Percentiles rank a stretch among this genome's conserved stretches.
Evolutionary conservation across 441 rosid species (phyloP).

Genomic region (Dalechampia spathulata): DNA sequence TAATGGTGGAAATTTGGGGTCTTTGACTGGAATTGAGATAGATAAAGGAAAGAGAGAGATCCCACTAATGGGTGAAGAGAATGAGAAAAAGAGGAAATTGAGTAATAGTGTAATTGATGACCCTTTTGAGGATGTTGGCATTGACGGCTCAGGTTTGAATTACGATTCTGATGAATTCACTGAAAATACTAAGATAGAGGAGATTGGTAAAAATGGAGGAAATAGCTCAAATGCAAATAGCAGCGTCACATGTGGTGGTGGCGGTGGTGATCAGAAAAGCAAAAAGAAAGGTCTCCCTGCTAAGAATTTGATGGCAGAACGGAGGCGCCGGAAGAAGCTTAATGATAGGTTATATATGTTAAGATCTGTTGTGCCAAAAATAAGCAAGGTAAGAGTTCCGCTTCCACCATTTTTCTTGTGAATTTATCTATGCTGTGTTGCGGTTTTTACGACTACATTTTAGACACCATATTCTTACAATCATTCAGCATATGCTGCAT

Average conservation of each 20-base stretch:
- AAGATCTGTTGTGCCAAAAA: conserved; percentile 67
- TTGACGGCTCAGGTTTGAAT: conserved; percentile 47
- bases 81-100: conserved; percentile 29
- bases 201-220: conserved; percentile 36
- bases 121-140: conserved; percentile 35
- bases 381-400: conserved; percentile 56
- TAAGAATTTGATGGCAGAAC: conserved; percentile 68
- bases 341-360: conserved; percentile 69
- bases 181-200: conserved; percentile 35
- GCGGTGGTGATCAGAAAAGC: conserved; percentile 44
- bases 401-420: conserved; percentile 25
- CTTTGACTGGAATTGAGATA: conserved; percentile 24
- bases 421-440: conserved; percentile 4
- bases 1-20: conserved; percentile 25
- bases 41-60: conserved; percentile 40
- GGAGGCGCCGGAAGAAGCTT: conserved; percentile 69
- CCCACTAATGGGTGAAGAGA: conserved; percentile 23
- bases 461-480: conserved; percentile 13
- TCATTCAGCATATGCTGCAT: conserved; percentile 6
- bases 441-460: background rate
- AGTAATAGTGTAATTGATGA: conserved; percentile 22
- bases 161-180: conserved; percentile 55
- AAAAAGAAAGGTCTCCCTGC: conserved; percentile 65
- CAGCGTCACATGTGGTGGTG: conserved; percentile 18
- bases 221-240: conserved; percentile 43